phyloP scores from a whole-genome alignment of 805 yeast genomes.

The Schizosaccharomyces octosporus region DNA sequence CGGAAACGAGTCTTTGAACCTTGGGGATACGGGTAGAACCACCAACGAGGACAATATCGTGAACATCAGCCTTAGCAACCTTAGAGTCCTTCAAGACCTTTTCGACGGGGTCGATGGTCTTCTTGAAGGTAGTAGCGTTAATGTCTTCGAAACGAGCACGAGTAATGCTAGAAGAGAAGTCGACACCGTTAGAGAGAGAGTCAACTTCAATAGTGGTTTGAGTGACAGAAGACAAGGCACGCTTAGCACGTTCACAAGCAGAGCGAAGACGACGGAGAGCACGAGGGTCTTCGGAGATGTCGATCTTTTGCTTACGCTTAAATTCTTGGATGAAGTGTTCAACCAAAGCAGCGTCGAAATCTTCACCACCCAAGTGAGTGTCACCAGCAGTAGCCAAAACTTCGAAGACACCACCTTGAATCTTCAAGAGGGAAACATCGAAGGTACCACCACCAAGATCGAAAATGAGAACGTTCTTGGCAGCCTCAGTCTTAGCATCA shows the following conservation, averaged over 20 bases:
- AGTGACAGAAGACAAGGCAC: constrained; percentile 87
- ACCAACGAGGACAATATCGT: constrained; percentile 92
- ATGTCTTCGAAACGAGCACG: constrained; percentile 96
- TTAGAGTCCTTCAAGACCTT: constrained; percentile 83
- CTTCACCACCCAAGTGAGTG: constrained; percentile 99
- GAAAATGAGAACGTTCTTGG: constrained; percentile 72
- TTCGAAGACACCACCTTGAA: constrained; percentile 89
- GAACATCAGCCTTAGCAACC: constrained; percentile 58
- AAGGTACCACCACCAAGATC: constrained; percentile 97
- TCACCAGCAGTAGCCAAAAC: constrained; percentile 98
- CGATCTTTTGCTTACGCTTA: constrained; percentile 84
- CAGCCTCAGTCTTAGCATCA: constrained; percentile 63
- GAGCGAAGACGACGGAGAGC: constrained; percentile 96
- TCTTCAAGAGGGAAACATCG: constrained; percentile 77
- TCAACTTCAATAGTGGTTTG: constrained; percentile 93
- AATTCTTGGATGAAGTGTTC: constrained; percentile 82
- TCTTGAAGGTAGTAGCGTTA: constrained; percentile 77
- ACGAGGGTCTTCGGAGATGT: constrained; percentile 74
- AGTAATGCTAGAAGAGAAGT: constrained; percentile 76
- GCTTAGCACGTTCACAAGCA: constrained; percentile 97
- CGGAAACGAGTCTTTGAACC: constrained; percentile 81
- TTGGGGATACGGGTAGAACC: constrained; percentile 98
- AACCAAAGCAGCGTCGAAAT: constrained; percentile 86
- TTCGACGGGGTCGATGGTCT: constrained; percentile 84
- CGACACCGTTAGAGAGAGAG: constrained; percentile 86